Base-by-base conservation (phyloP, 1,139 yeast species). In the Nadsonia commutata region DNA sequence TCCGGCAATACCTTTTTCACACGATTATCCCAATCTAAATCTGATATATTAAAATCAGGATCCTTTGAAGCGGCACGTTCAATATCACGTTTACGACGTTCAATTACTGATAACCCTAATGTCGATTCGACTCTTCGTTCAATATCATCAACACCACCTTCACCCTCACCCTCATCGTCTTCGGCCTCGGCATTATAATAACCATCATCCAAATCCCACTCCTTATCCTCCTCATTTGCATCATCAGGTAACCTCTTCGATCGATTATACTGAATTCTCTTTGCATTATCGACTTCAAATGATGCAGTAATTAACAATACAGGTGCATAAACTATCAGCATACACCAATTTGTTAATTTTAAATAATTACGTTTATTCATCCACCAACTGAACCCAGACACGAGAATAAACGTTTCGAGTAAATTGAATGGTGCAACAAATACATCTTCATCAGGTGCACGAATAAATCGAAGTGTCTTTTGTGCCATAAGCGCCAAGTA, bases 361-460 rank as follows among this genome's bases (percentile, higher is more conserved):
- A 60, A 60, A 56, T 58, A 66, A 18, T 47, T 41, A n/a, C 40
- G 39, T 22, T 63, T 49, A 11, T 53, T 43, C 51, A 67, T 43
- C 61, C 65, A 58, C 67, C 68, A 64, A 43, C 55, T 55, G 2
- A 39, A 13, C 1, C 44, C 22, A 22, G 60, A 51, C 68, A 80
- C 52, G 48, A 64, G 20, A 21, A 58, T 65, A 54, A 56, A 60
- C 2, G 78, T 42, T 58, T 85, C 95, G 48, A 85, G 63, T 51
- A 85, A 59, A 57, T 85, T 85, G 49, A 84, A 69, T 6, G 95
- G 95, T 4, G 95, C 93, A 23, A 84, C 88, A 57, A 77, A 85
- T 39, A 84, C 82, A 54, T 81, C 78, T 47, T 77, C 79, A 62
- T 85, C 95, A 0, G 95, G 95, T 0, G 95, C 94, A 51, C 95